Evolutionary conservation across 371 early-diverging fungal species (phyloP), one percentile per base, ranked within the genome.

Genomic region (Phascolomyces articulosus): DNA sequence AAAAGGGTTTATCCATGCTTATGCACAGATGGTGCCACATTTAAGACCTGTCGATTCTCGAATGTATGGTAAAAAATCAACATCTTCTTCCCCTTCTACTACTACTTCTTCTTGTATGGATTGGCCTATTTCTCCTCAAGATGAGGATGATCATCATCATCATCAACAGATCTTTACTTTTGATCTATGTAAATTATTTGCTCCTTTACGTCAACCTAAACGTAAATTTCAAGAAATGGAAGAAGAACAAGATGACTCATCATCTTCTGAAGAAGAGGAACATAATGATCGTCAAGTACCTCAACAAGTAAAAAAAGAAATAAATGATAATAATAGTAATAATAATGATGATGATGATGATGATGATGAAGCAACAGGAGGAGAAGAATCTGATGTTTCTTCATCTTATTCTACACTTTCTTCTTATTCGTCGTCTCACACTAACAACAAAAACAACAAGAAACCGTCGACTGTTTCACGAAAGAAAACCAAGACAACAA

Each of bases 1-100:
- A 40, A 51, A 67, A 51, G 49, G 40, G 28, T 54, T 67, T 47
- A 63, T 63, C 21, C 60, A 67, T 48, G 58, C 63, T 38, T 64
- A 67, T 55, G 63, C 63, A 54, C 58, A 54, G 11, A 67, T 63
- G 63, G 67, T 59, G 40, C 67, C 62, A 16, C 51, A 55, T 67
- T 60, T 67, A 11, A 38, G 58, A 49, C 63, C 58, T 7, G 20
- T 47, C 24, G 40, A 57, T 40, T 57, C 57, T 24, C 20, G 57
- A 9, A 31, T 57, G 40, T 57, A 38, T 24, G 57, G 57, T n/a
- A 57, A 44, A 49, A 67, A 54, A 66, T 23, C 21, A 55, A 40
- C 34, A 57, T 38, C 57, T n/a, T 10, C 31, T 31, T n/a, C n/a
- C 24, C 23, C 58, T n/a, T 10, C 31, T 31, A 9, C n/a, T 11